Base-by-base conservation (phyloP, 2,329 filamentous ascomycete genomes). In the Mariannaea elegans region DNA sequence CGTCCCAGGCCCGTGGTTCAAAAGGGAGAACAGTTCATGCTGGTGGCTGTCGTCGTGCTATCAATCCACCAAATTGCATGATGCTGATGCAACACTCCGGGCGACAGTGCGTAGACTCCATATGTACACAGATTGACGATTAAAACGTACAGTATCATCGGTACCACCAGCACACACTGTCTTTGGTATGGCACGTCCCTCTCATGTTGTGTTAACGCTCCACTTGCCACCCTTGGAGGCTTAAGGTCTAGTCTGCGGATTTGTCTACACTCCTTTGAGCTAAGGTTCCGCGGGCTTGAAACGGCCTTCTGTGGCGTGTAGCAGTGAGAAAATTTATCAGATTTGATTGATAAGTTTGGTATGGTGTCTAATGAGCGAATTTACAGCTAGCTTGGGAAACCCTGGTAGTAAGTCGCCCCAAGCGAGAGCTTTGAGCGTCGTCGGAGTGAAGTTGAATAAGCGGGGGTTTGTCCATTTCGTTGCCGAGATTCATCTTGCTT, bases 321-420 rank as follows among this genome's bases (percentile, higher is more conserved):
- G 19, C 8, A 24, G 19, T 29, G 21, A 9, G 4, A 38, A 52
- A 46, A 46, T 16, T 46, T 54, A 54, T 54, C 50, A 45, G 50
- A 54, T 54, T 27, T 18, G 50, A 54, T 54, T 54, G 50, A 46
- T 53, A 54, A 45, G 19, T 42, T 29, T 29, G 34, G 34, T 23
- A 7, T 14, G n/a, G 14, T 16, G 24, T 50, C 14, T 10, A 18
- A n/a, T 39, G 36, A 39, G 36, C 14, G 36, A 39, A 39, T 39
- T 39, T 19, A 39, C 14, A 19, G 10, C 36, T n/a, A 39, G 16
- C 6, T 13, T 36, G 36, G 16, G 16, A 19, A 7, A n/a, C 16
- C 39, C 10, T 23, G 12, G 13, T 16, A 13, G 7, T 3, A 14
- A 13, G n/a, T 13, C n/a, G 31, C 31, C 3, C 31, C n/a, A 7